These are phyloP conservation scores for Rhodamnia rubescens DNA, from an alignment of 345 rosid genomes.

Conservation along the genomic window DNA sequence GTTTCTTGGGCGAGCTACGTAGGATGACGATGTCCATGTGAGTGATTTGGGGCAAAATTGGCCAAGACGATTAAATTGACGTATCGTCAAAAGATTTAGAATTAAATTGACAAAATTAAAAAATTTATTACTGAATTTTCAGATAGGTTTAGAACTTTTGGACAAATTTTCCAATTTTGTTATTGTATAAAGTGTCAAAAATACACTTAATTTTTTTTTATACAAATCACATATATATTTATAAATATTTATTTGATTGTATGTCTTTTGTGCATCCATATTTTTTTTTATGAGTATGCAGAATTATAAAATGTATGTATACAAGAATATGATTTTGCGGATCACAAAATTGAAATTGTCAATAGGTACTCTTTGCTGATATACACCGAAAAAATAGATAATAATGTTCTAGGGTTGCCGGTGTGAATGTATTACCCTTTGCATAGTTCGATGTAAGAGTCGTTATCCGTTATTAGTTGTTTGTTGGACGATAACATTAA, in stretches of 20 bases:
- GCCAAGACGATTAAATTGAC: accelerated
- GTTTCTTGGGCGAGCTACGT: accelerated
- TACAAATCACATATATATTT: neutral
- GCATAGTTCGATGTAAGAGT: neutral
- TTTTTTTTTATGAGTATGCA: neutral
- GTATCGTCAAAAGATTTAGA: neutral
- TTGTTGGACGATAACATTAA: neutral
- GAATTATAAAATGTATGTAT: neutral
- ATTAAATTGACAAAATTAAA: neutral
- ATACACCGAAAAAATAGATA: neutral
- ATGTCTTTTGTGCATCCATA: neutral
- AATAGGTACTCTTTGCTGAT: neutral
- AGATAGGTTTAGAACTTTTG: neutral
- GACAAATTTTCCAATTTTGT: neutral
- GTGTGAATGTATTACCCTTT: neutral
- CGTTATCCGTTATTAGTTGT: neutral
- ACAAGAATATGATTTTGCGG: neutral
- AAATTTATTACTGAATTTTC: neutral
- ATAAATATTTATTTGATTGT: neutral
- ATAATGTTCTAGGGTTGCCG: neutral
- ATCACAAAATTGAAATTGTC: neutral
- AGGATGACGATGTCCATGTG: accelerated
- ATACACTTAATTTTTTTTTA: too few relatives aligned
- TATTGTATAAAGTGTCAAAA: too few relatives aligned
- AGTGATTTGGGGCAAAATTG: neutral